Percentiles rank a stretch among this genome's conserved stretches.
Conservation (phyloP, 148 eudicot genomes). For the Beta vulgaris region DNA sequence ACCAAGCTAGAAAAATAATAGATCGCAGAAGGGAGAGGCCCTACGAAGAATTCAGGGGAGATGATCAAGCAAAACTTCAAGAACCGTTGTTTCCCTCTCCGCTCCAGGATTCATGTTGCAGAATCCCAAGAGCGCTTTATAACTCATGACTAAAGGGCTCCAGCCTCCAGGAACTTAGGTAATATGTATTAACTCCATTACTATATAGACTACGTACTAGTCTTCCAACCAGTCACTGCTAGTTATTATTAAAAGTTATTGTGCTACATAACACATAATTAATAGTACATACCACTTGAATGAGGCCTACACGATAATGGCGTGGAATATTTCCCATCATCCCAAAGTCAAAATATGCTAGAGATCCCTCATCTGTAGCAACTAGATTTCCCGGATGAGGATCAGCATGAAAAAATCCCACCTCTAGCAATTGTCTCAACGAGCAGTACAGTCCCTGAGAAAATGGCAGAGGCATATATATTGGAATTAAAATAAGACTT, state of each 20-base stretch:
- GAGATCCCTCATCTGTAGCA: slow-evolving; percentile 78
- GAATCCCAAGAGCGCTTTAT: background rate
- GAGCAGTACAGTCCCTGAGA: slow-evolving; percentile 86
- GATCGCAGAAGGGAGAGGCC: background rate
- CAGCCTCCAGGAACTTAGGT: background rate
- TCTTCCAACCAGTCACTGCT: too few species aligned
- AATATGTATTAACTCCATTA: background rate
- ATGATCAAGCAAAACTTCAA: background rate
- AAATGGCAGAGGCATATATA: background rate
- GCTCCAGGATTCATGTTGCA: background rate
- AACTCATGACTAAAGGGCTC: background rate
- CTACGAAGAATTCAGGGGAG: background rate
- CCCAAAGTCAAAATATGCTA: slow-evolving; percentile 97
- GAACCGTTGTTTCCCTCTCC: background rate
- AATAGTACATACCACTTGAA: slow-evolving; percentile 65
- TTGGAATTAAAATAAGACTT: background rate
- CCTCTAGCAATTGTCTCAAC: slow-evolving; percentile 93
- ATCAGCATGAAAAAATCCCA: slow-evolving; percentile 97
- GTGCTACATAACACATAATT: background rate
- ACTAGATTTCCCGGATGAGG: slow-evolving; percentile 99
- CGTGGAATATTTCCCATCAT: slow-evolving; percentile 99
- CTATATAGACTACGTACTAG: too few species aligned
- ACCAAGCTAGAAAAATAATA: background rate
- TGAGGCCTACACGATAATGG: slow-evolving; percentile 94
- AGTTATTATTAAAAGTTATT: background rate